A percentile compares a stretch with the other conserved stretches of the same genome.
Evolutionary conservation across 208 protist genomes (phyloP).

Genomic region (Acanthamoeba rhysodes): DNA sequence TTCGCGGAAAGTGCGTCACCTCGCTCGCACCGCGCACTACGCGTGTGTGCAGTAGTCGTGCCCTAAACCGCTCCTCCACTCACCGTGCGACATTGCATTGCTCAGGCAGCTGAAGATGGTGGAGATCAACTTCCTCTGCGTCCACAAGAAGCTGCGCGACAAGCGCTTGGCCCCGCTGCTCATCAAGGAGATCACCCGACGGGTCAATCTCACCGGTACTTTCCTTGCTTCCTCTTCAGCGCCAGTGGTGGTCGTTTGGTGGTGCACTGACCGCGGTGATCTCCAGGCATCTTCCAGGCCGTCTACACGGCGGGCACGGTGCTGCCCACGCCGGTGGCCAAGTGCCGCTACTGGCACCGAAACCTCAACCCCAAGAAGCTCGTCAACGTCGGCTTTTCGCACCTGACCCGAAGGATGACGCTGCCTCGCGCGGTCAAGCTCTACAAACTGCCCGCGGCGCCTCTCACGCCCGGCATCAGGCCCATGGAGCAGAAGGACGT

Average conservation of each 20-base stretch:
- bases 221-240: not conserved
- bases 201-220: constrained; percentile 95
- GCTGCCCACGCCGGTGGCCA: constrained; percentile 97
- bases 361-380: constrained; percentile 99
- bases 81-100: not conserved
- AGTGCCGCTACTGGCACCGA: constrained; percentile 97
- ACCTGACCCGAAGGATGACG: constrained; percentile 80
- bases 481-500: constrained; percentile 81
- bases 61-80: not conserved
- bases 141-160: constrained; percentile 98
- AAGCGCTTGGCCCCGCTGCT: constrained; percentile 98
- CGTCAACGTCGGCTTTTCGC: constrained; percentile 91
- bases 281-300: constrained; percentile 95
- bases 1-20: constrained; percentile 80
- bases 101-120: constrained; percentile 91
- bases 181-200: constrained; percentile 98
- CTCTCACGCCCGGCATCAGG: not conserved
- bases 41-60: too few species aligned
- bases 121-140: constrained; percentile 99
- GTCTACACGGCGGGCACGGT: constrained; percentile 98
- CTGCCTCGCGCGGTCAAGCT: constrained; percentile 86
- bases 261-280: not conserved
- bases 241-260: not conserved
- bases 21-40: not conserved
- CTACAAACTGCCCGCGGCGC: constrained; percentile 87